Base-by-base conservation (phyloP, 768 basidiomycete genomes). In the Phaffia australis region DNA sequence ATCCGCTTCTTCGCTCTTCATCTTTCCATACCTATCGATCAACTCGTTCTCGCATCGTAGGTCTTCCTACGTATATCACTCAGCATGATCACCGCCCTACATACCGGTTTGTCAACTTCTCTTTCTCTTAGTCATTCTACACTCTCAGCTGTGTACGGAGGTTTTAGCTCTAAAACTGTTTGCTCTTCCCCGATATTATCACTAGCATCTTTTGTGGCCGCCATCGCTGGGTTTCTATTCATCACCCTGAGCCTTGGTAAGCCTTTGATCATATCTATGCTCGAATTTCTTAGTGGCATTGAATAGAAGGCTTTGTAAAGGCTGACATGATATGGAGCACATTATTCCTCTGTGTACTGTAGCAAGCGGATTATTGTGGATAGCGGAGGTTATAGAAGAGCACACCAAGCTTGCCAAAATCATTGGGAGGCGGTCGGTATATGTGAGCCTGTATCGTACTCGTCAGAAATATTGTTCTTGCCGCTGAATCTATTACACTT, bases 301-400 rank as follows among this genome's bases (percentile, higher is more conserved):
- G 30, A 51, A 54, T 59, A 42, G 56, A 56, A 46, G 57, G 2
- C 25, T 16, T 32, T 55, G 55, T 18, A 11, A 5, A 42, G 30
- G 56, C 56, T 57, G 56, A 57, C 30, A 30, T 29, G 14, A 21
- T 23, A 29, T 32, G 11, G 3, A 9, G 27, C 21, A 25, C 5
- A 15, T 7, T 18, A 11, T 25, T 65, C 57, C 23, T n/a, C 1
- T 23, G 18, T 27, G n/a, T n/a, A 0, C 35, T 56, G 16, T 74
- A 94, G 94, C 94, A 58, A 93, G 89, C 77, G 94, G 93, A 8
- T 79, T 98, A 55, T 78, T 98, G 63, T 97, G 94, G 81, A 79
- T 94, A 42, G 92, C 93, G 1, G 94, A 98, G 75, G 76, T 97
- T 42, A 97, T 98, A 69, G 94, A 98, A 76, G 94, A 98, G 74